Evolutionary conservation across 768 basidiomycete species (phyloP), one percentile per base, ranked within the genome.

Genomic region (Kwoniella pini): DNA sequence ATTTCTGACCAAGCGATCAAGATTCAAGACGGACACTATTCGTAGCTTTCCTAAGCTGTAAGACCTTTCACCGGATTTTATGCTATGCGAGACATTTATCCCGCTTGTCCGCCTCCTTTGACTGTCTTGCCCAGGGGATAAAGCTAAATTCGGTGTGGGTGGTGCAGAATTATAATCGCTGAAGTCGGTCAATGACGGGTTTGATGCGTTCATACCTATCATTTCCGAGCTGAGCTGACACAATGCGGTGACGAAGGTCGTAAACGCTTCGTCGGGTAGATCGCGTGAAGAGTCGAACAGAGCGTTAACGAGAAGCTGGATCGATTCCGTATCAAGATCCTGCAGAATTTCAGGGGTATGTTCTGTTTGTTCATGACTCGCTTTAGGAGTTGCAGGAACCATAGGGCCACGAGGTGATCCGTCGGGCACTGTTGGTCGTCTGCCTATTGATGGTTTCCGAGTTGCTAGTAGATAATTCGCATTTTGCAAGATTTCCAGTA

Each of bases 11-110:
- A 99, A 82, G 3, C 95, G 86, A 72, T 90, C 86, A 24, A 96
- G 87, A 71, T 97, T 99, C 54, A 90, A 82, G 67, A 86, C 82
- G 0, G 88, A 83, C 10, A 95, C 87, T 0, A 85, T 84, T 9
- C 91, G 89, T 22, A 97, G 80, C 72, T 90, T 91, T 60, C 85
- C 85, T 57, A 97, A 87, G n/a, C 91, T 90, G 80, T 96, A 98
- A 64, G 80, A 80, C 27, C 70, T 70, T 44, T 99, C 95, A 0
- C 90, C 90, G 0, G 88, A 84, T n/a, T 89, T 92, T 60, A 89
- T 79, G 2, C 88, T 88, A 49, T 86, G 84, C 0, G 89, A 87
- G 17, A 92, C 81, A 74, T 89, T 88, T 26, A 98, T 91, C 0
- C 94, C 95, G 67, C 94, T 96, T 10, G 90, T 86, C 40, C 90